These are phyloP conservation scores for Pisolithus albus DNA, from an alignment of 768 basidiomycete genomes.

Conservation along the genomic window DNA sequence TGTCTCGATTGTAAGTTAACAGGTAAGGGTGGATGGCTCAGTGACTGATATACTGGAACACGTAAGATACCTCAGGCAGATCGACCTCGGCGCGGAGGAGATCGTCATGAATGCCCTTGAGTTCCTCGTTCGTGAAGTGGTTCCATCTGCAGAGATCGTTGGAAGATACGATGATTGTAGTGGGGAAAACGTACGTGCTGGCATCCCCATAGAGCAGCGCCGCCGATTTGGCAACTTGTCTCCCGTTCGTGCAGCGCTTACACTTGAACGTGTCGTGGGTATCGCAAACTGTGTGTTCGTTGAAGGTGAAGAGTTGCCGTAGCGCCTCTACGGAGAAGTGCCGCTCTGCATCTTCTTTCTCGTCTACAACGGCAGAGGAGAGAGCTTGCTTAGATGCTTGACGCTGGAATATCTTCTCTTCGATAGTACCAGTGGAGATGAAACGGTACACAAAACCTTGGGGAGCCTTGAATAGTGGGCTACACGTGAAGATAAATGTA, in stretches of 20 bases:
- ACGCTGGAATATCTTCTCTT: conserved; percentile 98
- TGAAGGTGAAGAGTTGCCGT: conserved; percentile 86
- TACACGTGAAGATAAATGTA: neutral
- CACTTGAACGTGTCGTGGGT: conserved; percentile 99
- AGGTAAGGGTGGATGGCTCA: conserved; percentile 25
- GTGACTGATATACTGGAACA: conserved; percentile 94
- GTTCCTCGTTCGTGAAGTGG: conserved; percentile 85
- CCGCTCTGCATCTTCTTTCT: conserved; percentile 90
- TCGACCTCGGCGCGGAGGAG: conserved; percentile 86
- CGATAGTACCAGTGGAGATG: conserved; percentile 93
- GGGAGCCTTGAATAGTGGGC: neutral
- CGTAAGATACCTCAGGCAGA: conserved; percentile 80
- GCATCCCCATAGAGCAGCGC: conserved; percentile 94
- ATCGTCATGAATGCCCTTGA: conserved; percentile 92
- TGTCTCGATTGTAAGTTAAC: neutral
- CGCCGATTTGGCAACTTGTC: conserved; percentile 73
- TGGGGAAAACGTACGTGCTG: conserved; percentile 70
- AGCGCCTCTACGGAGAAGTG: conserved; percentile 90
- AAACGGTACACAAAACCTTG: conserved; percentile 97
- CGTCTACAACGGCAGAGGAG: conserved; percentile 97
- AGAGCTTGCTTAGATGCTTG: conserved; percentile 95
- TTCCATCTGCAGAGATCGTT: conserved; percentile 68
- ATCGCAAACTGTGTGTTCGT: conserved; percentile 79
- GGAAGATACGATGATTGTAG: neutral
- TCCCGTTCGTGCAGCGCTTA: conserved; percentile 82